Percentiles rank a stretch among this genome's conserved stretches.
Conservation (phyloP, 1,284 basidiomycete genomes). For the Crepidotus sp. region DNA sequence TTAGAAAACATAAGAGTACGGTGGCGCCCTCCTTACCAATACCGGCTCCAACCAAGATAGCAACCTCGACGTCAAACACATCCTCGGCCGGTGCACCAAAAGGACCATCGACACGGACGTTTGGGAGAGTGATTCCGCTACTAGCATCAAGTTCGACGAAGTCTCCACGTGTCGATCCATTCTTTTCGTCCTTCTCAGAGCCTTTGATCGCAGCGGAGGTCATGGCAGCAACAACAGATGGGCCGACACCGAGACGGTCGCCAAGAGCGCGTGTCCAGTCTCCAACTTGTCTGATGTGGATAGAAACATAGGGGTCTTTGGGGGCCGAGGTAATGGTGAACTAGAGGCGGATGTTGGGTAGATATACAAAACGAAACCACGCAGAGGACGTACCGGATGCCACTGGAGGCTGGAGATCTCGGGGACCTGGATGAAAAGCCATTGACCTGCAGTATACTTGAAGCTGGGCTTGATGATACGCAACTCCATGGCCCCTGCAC, state of each 20-base stretch:
- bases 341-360: slow-evolving; percentile 28
- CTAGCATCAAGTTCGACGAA: slow-evolving; percentile 69
- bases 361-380: slow-evolving; percentile 1
- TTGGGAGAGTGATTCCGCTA: slow-evolving; percentile 47
- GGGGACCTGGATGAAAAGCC: slow-evolving; percentile 83
- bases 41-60: slow-evolving; percentile 80
- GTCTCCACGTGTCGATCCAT: slow-evolving; percentile 50
- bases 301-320: slow-evolving; percentile 80
- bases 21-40: slow-evolving; percentile 50
- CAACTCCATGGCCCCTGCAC: slow-evolving; percentile 74
- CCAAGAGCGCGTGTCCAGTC: slow-evolving; percentile 81
- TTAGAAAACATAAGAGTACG: slow-evolving; percentile 6
- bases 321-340: slow-evolving; percentile 92
- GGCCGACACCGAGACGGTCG: slow-evolving; percentile 73
- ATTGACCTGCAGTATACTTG: slow-evolving; percentile 84
- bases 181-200: slow-evolving; percentile 51
- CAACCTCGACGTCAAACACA: slow-evolving; percentile 79
- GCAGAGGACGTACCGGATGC: slow-evolving; percentile 64
- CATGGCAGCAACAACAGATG: slow-evolving; percentile 63
- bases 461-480: slow-evolving; percentile 83
- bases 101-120: slow-evolving; percentile 77
- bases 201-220: slow-evolving; percentile 70
- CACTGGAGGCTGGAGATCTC: slow-evolving; percentile 79
- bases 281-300: slow-evolving; percentile 87
- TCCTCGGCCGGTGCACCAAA: slow-evolving; percentile 87